Percentiles rank a stretch among this genome's conserved stretches.
phyloP scores from a whole-genome alignment of 352 stramenopile species.

The Globisporangium nunn region DNA sequence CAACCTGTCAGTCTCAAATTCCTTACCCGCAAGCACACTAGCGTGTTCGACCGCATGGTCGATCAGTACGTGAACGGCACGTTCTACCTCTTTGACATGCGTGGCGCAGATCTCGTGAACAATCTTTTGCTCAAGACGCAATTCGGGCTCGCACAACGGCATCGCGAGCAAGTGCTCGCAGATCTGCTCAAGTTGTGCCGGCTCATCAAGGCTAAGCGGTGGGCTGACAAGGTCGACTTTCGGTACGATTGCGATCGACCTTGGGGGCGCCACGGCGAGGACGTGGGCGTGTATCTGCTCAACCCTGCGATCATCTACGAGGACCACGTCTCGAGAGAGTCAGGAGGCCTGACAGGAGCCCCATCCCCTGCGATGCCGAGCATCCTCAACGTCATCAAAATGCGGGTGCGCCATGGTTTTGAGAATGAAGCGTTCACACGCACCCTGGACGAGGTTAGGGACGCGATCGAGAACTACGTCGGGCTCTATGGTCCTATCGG shows the following conservation, averaged over 20 bases:
- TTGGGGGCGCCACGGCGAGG: slow-evolving; percentile 52
- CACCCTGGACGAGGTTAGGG: slow-evolving; percentile 29
- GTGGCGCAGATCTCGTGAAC: slow-evolving; percentile 57
- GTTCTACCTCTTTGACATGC: slow-evolving; percentile 48
- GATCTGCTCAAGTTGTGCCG: slow-evolving; percentile 48
- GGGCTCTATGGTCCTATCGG: slow-evolving; percentile 60
- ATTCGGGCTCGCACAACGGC: slow-evolving; percentile 38
- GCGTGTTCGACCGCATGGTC: slow-evolving; percentile 36
- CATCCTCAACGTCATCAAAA: slow-evolving; percentile 55
- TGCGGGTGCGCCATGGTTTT: slow-evolving; percentile 58
- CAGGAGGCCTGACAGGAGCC: slow-evolving; percentile 14
- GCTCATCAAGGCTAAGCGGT: slow-evolving; percentile 52
- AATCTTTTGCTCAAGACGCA: slow-evolving; percentile 41
- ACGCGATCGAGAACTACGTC: slow-evolving; percentile 52
- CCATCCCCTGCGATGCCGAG: slow-evolving; percentile 26
- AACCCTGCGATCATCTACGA: slow-evolving; percentile 42
- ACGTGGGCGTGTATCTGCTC: slow-evolving; percentile 42
- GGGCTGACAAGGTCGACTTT: slow-evolving; percentile 73
- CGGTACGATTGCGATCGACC: slow-evolving; percentile 55
- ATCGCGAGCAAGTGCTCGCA: slow-evolving; percentile 41
- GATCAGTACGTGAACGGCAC: slow-evolving; percentile 63
- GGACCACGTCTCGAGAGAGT: slow-evolving; percentile 16
- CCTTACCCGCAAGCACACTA: slow-evolving; percentile 38
- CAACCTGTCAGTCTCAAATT: slow-evolving; percentile 25
- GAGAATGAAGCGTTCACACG: slow-evolving; percentile 50